Evolutionary conservation across 2,329 filamentous ascomycete genomes (phyloP).

Genomic region (Trichoderma asperellum): DNA sequence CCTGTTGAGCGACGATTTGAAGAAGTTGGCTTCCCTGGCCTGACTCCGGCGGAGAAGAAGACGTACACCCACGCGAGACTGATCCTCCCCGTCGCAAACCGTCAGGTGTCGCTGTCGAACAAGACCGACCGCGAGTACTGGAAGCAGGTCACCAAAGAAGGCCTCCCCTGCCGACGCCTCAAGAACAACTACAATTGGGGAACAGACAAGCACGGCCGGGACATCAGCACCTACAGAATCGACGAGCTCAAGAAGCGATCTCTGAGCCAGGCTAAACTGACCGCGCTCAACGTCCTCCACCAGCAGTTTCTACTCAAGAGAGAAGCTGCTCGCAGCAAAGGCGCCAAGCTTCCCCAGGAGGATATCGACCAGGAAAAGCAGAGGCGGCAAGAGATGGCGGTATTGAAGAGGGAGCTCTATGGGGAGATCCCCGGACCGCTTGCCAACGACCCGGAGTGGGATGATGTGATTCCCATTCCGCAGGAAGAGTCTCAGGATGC

Average conservation of each 20-base stretch:
- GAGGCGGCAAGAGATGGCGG: constrained; percentile 56
- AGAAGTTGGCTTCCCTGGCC: constrained; percentile 50
- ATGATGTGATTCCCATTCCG: constrained; percentile 80
- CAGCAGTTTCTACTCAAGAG: constrained; percentile 49
- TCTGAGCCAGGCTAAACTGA: constrained; percentile 49
- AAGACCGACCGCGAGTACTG: constrained; percentile 62
- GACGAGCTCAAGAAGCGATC: constrained; percentile 51
- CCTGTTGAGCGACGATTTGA: constrained; percentile 52
- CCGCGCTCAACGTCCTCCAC: constrained; percentile 50
- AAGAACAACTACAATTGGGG: constrained; percentile 53
- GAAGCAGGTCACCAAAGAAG: constrained; percentile 59
- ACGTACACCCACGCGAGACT: constrained; percentile 54
- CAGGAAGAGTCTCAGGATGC: constrained; percentile 82
- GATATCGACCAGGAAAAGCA: constrained; percentile 53
- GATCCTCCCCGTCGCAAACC: constrained; percentile 47
- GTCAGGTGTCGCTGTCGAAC: constrained; percentile 43
- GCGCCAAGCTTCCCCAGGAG: constrained; percentile 40
- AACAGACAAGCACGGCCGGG: constrained; percentile 53
- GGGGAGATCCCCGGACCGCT: constrained; percentile 51
- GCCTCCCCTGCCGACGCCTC: constrained; percentile 53
- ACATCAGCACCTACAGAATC: constrained; percentile 53
- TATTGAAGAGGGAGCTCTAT: constrained; percentile 56
- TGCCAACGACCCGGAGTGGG: constrained; percentile 74
- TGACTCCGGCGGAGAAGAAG: constrained; percentile 54
- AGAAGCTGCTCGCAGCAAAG: constrained; percentile 36